Base-by-base conservation (phyloP, 805 yeast species). In the Candida pini region DNA sequence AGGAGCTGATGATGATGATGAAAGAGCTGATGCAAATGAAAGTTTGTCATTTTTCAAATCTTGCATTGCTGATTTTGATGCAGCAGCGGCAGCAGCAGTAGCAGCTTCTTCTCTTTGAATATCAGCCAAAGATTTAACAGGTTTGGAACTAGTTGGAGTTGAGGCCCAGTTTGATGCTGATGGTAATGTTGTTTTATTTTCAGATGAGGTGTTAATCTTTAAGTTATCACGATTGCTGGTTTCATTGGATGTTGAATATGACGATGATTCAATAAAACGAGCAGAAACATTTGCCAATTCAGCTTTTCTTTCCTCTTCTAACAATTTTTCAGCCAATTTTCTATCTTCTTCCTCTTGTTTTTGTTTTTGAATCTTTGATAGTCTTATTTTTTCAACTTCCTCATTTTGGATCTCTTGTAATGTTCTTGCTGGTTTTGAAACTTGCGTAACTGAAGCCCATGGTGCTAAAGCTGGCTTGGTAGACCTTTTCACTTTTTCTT, bases 361-460 rank as follows among this genome's bases (percentile, higher is more conserved):
- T 33, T 40, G 36, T 33, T 42, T 41, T 24, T 36, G 22, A 14
- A 49, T 44, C 16, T 33, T 18, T 32, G 40, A 50, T 25, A 20
- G 33, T 23, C 38, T 35, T 18, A 38, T 44, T 26, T 41, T 47
- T 9, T 41, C 44, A 9, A 54, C 45, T 54, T 77, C 81, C 56
- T 78, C 84, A 38, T 61, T 66, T 50, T 76, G 83, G 39, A 78
- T 77, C 39, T 78, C 81, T 14, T 75, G 77, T 40, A 78, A 62
- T 1, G 83, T 66, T 53, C 74, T 75, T 28, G 60, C 56, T 21
- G 73, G 70, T 10, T 51, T 53, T 16, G 45, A 43, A 9, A 53
- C 34, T 26, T 41, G 45, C 15, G 58, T 34, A 17, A 35, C 38
- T 6, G 53, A 33, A 19, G 67, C 71, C 71, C 72, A 67, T 4